Evolutionary conservation across 306 rosid genomes (phyloP).

Genomic region (Lathyrus aphaca): DNA sequence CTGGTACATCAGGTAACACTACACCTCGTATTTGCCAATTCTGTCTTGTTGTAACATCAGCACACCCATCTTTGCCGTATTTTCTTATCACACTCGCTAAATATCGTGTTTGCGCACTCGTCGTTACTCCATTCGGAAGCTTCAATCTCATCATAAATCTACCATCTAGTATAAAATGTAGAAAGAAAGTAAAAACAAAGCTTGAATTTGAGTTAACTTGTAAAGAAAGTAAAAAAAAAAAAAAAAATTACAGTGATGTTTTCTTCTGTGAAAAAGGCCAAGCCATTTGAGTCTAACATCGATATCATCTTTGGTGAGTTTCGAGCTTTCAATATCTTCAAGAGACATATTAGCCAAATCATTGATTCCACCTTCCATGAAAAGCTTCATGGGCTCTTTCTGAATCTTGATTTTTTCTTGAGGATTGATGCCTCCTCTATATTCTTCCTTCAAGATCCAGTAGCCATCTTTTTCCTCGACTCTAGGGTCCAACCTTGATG

Average conservation of each 20-base stretch:
- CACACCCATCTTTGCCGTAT: slow-evolving; percentile 93
- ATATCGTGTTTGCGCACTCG: slow-evolving; percentile 80
- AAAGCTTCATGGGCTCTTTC: slow-evolving; percentile 87
- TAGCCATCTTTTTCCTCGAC: slow-evolving; percentile 76
- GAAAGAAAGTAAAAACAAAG: slow-evolving; percentile 2
- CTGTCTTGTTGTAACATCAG: slow-evolving; percentile 92
- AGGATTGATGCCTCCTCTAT: slow-evolving; percentile 72
- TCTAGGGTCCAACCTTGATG: slow-evolving; percentile 70
- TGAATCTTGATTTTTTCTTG: slow-evolving; percentile 78
- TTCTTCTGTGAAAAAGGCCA: slow-evolving; percentile 91
- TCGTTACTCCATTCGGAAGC: slow-evolving; percentile 94
- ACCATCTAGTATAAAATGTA: slow-evolving; percentile 59
- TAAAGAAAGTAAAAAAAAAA: not conserved
- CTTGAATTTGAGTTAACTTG: no score
- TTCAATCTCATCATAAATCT: slow-evolving; percentile 98
- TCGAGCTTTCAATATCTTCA: slow-evolving; percentile 71
- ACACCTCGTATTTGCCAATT: slow-evolving; percentile 98
- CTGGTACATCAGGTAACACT: slow-evolving; percentile 81
- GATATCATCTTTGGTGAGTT: slow-evolving; percentile 73
- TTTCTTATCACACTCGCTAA: slow-evolving; percentile 79
- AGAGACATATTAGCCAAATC: slow-evolving; percentile 67
- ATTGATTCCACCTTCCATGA: slow-evolving; percentile 74
- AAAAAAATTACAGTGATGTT: slow-evolving; percentile 72
- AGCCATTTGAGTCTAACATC: slow-evolving; percentile 99
- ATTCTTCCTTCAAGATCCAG: slow-evolving; percentile 81